phyloP scores from a whole-genome alignment of 1,284 basidiomycete genomes.

The Testicularia cyperi region DNA sequence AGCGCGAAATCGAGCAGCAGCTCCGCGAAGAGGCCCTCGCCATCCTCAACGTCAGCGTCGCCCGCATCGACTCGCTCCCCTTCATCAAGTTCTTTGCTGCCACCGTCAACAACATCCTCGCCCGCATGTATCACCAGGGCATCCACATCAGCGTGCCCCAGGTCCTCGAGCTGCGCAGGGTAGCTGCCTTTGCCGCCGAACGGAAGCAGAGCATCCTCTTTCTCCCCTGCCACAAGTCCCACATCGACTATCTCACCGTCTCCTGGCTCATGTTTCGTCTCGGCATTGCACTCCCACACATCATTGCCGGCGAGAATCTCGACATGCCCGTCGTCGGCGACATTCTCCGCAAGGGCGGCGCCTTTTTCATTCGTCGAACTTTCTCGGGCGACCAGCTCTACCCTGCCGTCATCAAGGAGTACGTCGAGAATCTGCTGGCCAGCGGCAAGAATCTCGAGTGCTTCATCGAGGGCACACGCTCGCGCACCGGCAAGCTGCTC shows the following conservation, averaged over 20 bases:
- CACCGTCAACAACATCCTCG: constrained; percentile 59
- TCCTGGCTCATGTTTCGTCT: constrained; percentile 59
- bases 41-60: constrained; percentile 42
- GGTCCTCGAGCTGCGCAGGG: constrained; percentile 51
- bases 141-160: constrained; percentile 55
- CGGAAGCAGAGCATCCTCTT: constrained; percentile 60
- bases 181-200: constrained; percentile 55
- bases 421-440: constrained; percentile 59
- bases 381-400: constrained; percentile 61
- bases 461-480: constrained; percentile 61
- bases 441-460: constrained; percentile 59
- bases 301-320: constrained; percentile 61
- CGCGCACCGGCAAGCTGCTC: constrained; percentile 60
- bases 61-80: constrained; percentile 45
- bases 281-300: constrained; percentile 60
- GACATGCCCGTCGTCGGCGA: constrained; percentile 58
- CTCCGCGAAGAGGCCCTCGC: constrained; percentile 42
- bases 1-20: constrained; percentile 48
- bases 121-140: constrained; percentile 59
- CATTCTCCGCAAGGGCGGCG: constrained; percentile 59
- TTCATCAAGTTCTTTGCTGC: constrained; percentile 48
- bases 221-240: constrained; percentile 61
- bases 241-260: constrained; percentile 58
- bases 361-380: constrained; percentile 60
- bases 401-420: constrained; percentile 60